Evolutionary conservation across 2,329 filamentous ascomycete genomes (phyloP).

Genomic region (Talaromyces sp.): DNA sequence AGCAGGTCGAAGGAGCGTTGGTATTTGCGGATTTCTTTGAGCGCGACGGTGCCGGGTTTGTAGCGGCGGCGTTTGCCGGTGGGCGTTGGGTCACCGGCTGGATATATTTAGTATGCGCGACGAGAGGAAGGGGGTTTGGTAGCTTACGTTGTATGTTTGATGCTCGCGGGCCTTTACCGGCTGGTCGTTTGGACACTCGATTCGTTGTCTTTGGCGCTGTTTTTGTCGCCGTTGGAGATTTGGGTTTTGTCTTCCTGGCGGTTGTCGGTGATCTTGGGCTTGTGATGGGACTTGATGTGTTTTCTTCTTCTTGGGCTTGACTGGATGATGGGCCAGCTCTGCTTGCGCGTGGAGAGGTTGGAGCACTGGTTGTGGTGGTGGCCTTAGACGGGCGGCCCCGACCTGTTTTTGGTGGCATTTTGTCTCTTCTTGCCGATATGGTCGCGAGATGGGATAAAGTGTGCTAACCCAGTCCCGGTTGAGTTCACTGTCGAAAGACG

Average conservation of each 20-base stretch:
- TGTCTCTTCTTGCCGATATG: not conserved
- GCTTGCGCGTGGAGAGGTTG: slow-evolving; percentile 17
- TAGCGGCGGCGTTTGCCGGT: slow-evolving; percentile 61
- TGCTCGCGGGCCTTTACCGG: slow-evolving; percentile 7
- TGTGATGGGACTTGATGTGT: not conserved
- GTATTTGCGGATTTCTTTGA: slow-evolving; percentile 87
- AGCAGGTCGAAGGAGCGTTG: slow-evolving; percentile 87
- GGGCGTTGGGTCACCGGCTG: slow-evolving; percentile 72
- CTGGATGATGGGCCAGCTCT: slow-evolving; percentile 14
- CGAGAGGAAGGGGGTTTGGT: not conserved
- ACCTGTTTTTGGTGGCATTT: slow-evolving; percentile 32
- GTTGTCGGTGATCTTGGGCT: slow-evolving; percentile 1
- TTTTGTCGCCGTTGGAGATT: not conserved
- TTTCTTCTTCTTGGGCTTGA: not conserved
- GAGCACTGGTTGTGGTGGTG: slow-evolving; percentile 8
- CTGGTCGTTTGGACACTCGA: slow-evolving; percentile 6
- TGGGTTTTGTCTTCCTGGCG: slow-evolving; percentile 3
- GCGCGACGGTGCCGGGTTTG: slow-evolving; percentile 75
- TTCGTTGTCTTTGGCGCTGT: slow-evolving; percentile 4
- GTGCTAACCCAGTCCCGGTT: not conserved
- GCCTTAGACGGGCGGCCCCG: slow-evolving; percentile 23
- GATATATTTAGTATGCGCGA: slow-evolving; percentile 5
- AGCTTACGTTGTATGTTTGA: slow-evolving; percentile 40
- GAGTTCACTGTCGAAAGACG: not conserved
- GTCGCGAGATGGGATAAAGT: not conserved